phyloP scores from a whole-genome alignment of 2,329 filamentous ascomycete genomes.

The Dactylellina parvicollis region DNA sequence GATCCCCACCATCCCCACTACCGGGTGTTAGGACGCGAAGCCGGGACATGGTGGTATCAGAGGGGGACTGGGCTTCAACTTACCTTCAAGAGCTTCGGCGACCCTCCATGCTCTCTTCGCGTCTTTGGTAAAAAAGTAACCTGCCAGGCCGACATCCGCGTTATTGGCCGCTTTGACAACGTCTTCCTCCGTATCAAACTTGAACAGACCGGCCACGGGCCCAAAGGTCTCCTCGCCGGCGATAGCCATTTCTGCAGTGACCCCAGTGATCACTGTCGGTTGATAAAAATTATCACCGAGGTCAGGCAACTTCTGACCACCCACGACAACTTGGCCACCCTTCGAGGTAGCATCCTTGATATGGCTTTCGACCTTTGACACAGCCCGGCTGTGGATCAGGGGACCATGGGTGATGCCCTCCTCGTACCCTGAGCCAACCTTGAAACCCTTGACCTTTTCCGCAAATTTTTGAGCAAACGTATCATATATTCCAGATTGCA shows the following conservation, averaged over 20 bases:
- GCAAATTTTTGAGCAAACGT: constrained; percentile 75
- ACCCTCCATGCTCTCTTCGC: constrained; percentile 70
- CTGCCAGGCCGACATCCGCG: constrained; percentile 86
- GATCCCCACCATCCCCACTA: constrained; percentile 84
- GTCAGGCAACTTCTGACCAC: constrained; percentile 75
- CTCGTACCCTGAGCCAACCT: constrained; percentile 78
- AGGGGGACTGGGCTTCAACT: constrained; percentile 22
- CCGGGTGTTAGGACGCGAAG: constrained; percentile 18
- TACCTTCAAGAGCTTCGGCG: constrained; percentile 72
- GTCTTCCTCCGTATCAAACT: constrained; percentile 87
- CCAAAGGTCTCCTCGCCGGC: constrained; percentile 93
- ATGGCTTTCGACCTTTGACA: constrained; percentile 80
- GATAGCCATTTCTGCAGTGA: constrained; percentile 85
- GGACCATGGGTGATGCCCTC: constrained; percentile 79
- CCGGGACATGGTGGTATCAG: background rate
- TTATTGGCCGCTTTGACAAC: constrained; percentile 84
- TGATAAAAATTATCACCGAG: constrained; percentile 88
- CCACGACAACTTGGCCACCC: constrained; percentile 77
- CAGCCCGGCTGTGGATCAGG: constrained; percentile 83
- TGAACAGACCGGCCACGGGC: constrained; percentile 88
- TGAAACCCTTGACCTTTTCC: constrained; percentile 77
- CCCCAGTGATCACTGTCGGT: constrained; percentile 86
- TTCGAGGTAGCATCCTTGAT: constrained; percentile 81
- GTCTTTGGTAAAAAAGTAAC: constrained; percentile 86
- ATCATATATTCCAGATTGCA: constrained; percentile 82